Conservation (phyloP, 2,329 filamentous ascomycete genomes). For the Hypoxylon sp. region DNA sequence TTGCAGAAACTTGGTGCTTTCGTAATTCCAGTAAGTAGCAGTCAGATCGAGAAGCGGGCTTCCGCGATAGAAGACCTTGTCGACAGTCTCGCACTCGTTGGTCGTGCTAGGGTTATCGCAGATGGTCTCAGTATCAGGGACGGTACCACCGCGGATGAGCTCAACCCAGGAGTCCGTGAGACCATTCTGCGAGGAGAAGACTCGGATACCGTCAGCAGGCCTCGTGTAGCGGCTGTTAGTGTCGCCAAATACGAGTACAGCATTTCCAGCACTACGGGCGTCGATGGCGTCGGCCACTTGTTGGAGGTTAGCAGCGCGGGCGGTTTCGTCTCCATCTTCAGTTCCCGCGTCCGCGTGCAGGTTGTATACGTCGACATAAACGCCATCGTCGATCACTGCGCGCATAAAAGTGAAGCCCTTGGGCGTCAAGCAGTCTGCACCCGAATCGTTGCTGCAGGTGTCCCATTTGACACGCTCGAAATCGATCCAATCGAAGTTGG, state of each 20-base stretch:
- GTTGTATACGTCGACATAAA: constrained; percentile 76
- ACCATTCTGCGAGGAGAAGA: constrained; percentile 66
- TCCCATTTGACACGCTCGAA: constrained; percentile 73
- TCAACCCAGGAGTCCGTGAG: constrained; percentile 74
- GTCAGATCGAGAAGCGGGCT: constrained; percentile 62
- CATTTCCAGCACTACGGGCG: constrained; percentile 69
- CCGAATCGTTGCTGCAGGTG: constrained; percentile 69
- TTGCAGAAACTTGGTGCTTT: constrained; percentile 70
- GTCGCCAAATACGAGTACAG: constrained; percentile 76
- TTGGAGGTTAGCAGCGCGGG: constrained; percentile 71
- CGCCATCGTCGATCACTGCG: constrained; percentile 64
- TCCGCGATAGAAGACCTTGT: constrained; percentile 75
- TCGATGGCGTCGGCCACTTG: constrained; percentile 73
- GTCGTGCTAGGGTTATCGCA: constrained; percentile 72
- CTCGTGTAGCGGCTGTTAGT: constrained; percentile 76
- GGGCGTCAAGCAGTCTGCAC: constrained; percentile 74
- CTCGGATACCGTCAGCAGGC: constrained; percentile 64
- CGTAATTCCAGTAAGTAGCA: constrained; percentile 69
- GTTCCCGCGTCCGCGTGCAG: constrained; percentile 76
- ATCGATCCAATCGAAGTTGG: constrained; percentile 70
- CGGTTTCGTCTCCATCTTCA: constrained; percentile 65
- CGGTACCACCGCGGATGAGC: constrained; percentile 63
- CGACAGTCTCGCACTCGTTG: constrained; percentile 74
- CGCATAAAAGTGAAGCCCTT: constrained; percentile 81
- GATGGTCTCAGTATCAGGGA: constrained; percentile 61